Evolutionary conservation across 2,329 filamentous ascomycete species (phyloP).

Genomic region (Colletotrichum sp.): DNA sequence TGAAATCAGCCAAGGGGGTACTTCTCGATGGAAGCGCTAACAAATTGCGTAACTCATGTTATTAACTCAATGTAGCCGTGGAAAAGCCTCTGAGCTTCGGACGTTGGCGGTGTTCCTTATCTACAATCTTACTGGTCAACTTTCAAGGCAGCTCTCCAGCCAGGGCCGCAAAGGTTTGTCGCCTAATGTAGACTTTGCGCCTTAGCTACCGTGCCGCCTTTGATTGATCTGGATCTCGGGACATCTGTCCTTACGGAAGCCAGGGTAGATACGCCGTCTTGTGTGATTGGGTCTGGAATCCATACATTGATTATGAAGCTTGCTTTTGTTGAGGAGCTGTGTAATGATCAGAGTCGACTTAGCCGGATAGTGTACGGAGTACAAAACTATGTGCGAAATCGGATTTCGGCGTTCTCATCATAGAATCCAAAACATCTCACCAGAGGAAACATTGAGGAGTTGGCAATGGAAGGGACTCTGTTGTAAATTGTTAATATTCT

Average conservation of each 20-base stretch:
- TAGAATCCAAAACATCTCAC: background rate
- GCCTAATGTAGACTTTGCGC: slow-evolving; percentile 37
- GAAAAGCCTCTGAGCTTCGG: slow-evolving; percentile 28
- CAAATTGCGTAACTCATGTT: background rate
- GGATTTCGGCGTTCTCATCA: background rate
- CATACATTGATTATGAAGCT: background rate
- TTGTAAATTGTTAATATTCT: background rate
- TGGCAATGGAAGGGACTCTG: background rate
- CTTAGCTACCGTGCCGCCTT: slow-evolving; percentile 34
- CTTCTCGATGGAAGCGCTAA: slow-evolving; percentile 28
- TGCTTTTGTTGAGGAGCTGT: background rate
- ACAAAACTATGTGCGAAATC: background rate
- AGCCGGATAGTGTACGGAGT: background rate
- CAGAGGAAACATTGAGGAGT: background rate
- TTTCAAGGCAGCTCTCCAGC: slow-evolving; percentile 33
- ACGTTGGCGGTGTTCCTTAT: slow-evolving; percentile 34
- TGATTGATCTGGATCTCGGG: slow-evolving; percentile 33
- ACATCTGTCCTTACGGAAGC: slow-evolving; percentile 29
- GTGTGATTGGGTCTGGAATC: background rate
- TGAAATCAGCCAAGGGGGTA: slow-evolving; percentile 31
- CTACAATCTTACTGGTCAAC: slow-evolving; percentile 29
- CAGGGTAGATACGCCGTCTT: slow-evolving; percentile 26
- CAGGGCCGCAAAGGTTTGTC: slow-evolving; percentile 34
- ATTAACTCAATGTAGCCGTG: background rate
- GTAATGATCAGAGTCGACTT: background rate